These are phyloP conservation scores for Saccharomycopsis sp. DNA, from an alignment of 805 yeast species.

Conservation along the genomic window DNA sequence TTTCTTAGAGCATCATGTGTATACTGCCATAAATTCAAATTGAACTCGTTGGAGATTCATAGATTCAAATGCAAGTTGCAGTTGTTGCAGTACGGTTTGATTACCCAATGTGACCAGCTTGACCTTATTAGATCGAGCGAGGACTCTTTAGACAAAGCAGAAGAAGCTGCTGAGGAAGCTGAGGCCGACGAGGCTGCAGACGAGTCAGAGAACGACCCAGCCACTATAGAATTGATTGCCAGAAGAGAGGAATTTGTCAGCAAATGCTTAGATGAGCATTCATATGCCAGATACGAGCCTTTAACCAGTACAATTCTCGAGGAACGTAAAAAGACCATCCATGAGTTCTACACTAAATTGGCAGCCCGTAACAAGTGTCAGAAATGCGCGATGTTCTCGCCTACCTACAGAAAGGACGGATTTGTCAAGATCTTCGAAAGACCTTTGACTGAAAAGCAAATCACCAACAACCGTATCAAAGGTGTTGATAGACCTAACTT, in stretches of 20 bases:
- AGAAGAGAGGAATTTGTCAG: conserved; percentile 68
- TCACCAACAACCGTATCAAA: conserved; percentile 72
- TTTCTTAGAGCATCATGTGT: conserved; percentile 80
- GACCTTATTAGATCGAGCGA: conserved; percentile 47
- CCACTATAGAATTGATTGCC: conserved; percentile 38
- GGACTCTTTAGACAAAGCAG: conserved; percentile 39
- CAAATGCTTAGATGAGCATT: conserved; percentile 69
- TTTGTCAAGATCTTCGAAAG: conserved; percentile 86
- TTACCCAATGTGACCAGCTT: conserved; percentile 67
- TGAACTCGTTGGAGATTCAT: conserved; percentile 64
- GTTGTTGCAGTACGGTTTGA: conserved; percentile 81
- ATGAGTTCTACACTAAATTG: conserved; percentile 67
- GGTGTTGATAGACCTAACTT: conserved; percentile 71
- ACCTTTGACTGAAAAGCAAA: conserved; percentile 75
- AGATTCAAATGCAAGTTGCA: conserved; percentile 69
- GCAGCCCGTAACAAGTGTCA: conserved; percentile 83
- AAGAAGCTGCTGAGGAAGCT: conserved; percentile 38
- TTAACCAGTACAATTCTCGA: conserved; percentile 81
- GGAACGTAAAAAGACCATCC: conserved; percentile 71
- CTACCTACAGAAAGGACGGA: conserved; percentile 92
- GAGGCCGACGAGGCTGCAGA: conserved; percentile 30
- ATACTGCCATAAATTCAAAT: conserved; percentile 81
- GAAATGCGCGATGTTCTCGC: conserved; percentile 93
- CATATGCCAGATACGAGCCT: conserved; percentile 58
- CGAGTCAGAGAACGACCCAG: conserved; percentile 34